Evolutionary conservation across 805 yeast genomes (phyloP), one percentile per base, ranked within the genome.

Genomic region (Saturnispora bothae): DNA sequence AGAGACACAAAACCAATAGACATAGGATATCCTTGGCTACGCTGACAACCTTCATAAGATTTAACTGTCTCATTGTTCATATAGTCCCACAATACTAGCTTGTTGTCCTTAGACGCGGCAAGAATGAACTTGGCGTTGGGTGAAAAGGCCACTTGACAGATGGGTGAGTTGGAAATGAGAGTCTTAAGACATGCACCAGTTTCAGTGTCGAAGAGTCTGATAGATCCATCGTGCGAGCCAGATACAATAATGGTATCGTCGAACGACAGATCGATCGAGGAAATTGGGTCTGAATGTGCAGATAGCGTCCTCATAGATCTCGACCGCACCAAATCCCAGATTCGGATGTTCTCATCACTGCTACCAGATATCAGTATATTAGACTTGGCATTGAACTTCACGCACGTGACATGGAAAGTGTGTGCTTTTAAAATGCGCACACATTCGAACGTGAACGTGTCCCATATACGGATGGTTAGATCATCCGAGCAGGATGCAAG

Each of bases 101-200:
- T 62, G 3, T 95, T 95, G 56, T 86, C 95, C 40, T 83, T 61
- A 13, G 94, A 76, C 16, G 85, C 74, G 26, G 92, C 83, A 30
- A 85, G 61, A 3, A 89, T 66, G 49, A 70, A 86, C 47, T 74
- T 77, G 13, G 92, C 86, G 56, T 88, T 89, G 4, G 88, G 88
- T 0, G 92, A 72, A 48, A 83, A 73, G 40, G 67, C 64, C 2
- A 85, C 88, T 45, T 70, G 68, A 17, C 83, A 71, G 4, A 89
- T 79, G 0, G 97, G 96, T 50, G 74, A 79, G 13, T 82, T 73
- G 1, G 83, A 78, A 26, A 88, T 84, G 47, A 89, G 59, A 0
- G 97, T 92, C 52, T 88, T 83, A 48, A 89, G 63, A 63, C 97
- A 89, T 48, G 86, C 95, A 4, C 96, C 96, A 0, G 94, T 71